Base-by-base conservation (phyloP, 768 basidiomycete species). In the Cystofilobasidium capitatum region DNA sequence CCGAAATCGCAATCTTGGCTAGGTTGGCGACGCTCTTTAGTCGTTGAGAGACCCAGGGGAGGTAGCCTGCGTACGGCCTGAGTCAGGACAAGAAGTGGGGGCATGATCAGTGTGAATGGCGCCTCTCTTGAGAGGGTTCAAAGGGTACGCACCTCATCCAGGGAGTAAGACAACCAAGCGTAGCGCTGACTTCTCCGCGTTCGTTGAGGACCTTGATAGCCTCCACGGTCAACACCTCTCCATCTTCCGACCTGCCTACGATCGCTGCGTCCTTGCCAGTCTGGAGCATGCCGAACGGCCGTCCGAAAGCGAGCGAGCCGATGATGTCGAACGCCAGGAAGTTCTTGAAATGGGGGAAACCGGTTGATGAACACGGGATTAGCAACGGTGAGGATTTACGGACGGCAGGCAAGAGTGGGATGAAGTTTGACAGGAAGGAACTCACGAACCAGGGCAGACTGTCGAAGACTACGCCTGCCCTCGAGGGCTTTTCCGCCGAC, bases 201-300 rank as follows among this genome's bases (percentile, higher is more conserved):
- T 86, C 85, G 75, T 93, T 92, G 55, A 94, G 82, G 71, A 93
- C 91, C 73, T 55, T 55, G 39, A 65, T 58, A 36, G 64, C 64
- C 42, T 65, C 64, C n/a, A 65, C 64, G 16, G 37, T 16, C 37
- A 26, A 29, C 20, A 42, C 59, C 17, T 12, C 20, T 3, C 55
- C 64, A 6, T 10, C 61, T 20, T 49, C 61, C 29, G 35, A 51
- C 13, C 36, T 36, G 16, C 58, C 58, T 29, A 29, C 59, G 24
- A 40, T 44, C 1, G 87, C 88, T 12, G 83, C 80, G 73, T 92
- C 89, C 62, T 83, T 84, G 31, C 82, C 86, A 8, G 86, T 82
- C 62, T 83, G 73, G 69, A 93, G 80, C 91, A 94, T 94, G 22
- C 89, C 89, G 72, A 94, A 94, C 0, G 91, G 88, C 1, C 84